Evolutionary conservation across 208 protist genomes (phyloP).

Genomic region (Crithidia thermophila): DNA sequence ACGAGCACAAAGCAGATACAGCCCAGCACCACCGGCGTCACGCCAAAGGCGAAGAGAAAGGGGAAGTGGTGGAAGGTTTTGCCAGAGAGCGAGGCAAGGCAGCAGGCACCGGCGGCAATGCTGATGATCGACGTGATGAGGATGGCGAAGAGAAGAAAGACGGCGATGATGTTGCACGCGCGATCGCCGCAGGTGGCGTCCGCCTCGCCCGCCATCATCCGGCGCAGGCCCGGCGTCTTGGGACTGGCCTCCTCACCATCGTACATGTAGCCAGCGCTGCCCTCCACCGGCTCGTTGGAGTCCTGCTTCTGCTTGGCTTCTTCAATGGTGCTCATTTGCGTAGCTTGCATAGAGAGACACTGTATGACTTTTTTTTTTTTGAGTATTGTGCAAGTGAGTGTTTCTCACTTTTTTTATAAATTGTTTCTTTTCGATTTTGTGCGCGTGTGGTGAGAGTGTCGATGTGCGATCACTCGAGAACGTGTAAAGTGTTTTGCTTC

Average conservation of each 20-base stretch:
- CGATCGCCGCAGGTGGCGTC: conserved; percentile 21
- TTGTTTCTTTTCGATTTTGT: neutral
- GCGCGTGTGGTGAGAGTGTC: too few species aligned
- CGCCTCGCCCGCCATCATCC: conserved; percentile 10
- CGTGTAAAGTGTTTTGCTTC: neutral
- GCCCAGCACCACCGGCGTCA: conserved; percentile 39
- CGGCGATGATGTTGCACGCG: conserved; percentile 36
- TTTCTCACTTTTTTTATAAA: neutral
- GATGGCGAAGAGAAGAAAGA: conserved; percentile 45
- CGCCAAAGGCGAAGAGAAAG: conserved; percentile 42
- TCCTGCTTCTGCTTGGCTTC: neutral
- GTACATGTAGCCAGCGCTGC: conserved; percentile 18
- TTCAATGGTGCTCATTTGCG: neutral
- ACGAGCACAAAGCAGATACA: conserved; percentile 29
- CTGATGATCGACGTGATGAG: conserved; percentile 47
- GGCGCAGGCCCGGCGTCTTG: conserved; percentile 25
- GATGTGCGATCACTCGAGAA: too few species aligned
- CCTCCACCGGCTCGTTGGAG: conserved; percentile 7
- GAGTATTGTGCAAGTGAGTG: too few species aligned
- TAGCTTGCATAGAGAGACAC: neutral
- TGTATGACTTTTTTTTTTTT: neutral
- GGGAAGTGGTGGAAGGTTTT: conserved; percentile 50
- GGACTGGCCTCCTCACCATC: conserved; percentile 35
- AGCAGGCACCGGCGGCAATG: conserved; percentile 51
- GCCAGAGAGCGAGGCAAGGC: conserved; percentile 38